A percentile compares a stretch with the other conserved stretches of the same genome.
Conservation (phyloP, 148 eudicot genomes). For the Pouteria glomerata region DNA sequence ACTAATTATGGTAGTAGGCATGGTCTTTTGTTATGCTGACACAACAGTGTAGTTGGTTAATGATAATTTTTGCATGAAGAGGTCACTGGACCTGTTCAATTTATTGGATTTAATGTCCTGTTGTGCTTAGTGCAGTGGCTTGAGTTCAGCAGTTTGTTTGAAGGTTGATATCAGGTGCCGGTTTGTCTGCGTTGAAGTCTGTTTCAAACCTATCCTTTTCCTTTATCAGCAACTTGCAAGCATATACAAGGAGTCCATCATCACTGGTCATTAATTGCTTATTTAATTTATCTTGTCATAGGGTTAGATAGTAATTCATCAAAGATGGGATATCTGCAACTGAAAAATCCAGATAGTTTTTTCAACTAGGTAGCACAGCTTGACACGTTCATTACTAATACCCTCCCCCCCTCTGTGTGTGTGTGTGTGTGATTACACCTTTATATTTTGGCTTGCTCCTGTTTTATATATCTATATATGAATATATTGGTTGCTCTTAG, state of each 20-base stretch:
- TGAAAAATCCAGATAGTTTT: neutral
- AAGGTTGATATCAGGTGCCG: neutral
- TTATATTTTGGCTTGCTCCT: no score
- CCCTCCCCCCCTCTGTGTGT: no score
- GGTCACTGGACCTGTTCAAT: neutral
- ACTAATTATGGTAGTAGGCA: neutral
- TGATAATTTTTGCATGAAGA: neutral
- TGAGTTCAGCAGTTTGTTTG: neutral
- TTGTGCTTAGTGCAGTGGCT: neutral
- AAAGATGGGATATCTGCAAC: neutral
- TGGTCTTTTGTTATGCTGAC: neutral
- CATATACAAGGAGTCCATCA: neutral
- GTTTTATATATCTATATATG: no score
- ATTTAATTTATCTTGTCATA: neutral
- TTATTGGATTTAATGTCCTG: neutral
- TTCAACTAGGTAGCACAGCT: neutral
- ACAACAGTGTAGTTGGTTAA: neutral
- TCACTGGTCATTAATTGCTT: neutral
- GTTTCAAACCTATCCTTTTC: neutral
- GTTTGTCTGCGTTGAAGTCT: neutral
- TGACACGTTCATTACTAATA: neutral
- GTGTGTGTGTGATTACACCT: no score
- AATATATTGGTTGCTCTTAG: no score
- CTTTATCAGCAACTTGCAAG: neutral
- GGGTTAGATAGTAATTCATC: neutral